A percentile compares a stretch with the other conserved stretches of the same genome.
These are phyloP conservation scores for Fusarium subglutinans DNA, from an alignment of 2,329 filamentous ascomycete species.

Conservation along the genomic window DNA sequence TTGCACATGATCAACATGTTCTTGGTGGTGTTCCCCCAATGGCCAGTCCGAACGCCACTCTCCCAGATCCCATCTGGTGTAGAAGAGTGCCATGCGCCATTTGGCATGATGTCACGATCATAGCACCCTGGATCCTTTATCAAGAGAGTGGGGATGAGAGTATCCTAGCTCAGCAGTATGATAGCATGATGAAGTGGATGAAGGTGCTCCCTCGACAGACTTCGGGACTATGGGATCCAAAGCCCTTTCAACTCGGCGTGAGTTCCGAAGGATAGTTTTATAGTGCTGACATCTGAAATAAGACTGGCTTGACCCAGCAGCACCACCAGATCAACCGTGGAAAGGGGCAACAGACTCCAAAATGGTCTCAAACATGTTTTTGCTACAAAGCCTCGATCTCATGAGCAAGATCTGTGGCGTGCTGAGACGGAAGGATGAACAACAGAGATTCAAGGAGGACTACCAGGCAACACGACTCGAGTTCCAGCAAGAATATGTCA, in stretches of 20 bases:
- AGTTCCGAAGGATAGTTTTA: background rate
- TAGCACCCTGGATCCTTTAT: slow-evolving; percentile 52
- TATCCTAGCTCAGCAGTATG: slow-evolving; percentile 50
- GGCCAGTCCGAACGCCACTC: slow-evolving; percentile 17
- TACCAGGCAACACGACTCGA: background rate
- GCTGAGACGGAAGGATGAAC: background rate
- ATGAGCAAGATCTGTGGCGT: slow-evolving; percentile 40
- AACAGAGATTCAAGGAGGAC: background rate
- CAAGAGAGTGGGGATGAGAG: slow-evolving; percentile 48
- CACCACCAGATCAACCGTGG: slow-evolving; percentile 48
- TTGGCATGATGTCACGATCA: slow-evolving; percentile 55
- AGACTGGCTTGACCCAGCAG: slow-evolving; percentile 59
- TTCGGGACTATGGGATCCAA: background rate
- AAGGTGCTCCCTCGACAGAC: background rate
- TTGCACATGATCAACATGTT: slow-evolving; percentile 12
- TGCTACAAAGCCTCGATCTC: slow-evolving; percentile 52
- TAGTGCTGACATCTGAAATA: slow-evolving; percentile 5
- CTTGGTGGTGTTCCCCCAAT: slow-evolving; percentile 17
- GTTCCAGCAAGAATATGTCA: slow-evolving; percentile 24
- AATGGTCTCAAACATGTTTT: slow-evolving; percentile 57
- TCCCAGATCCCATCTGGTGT: slow-evolving; percentile 4
- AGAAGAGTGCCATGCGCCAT: slow-evolving; percentile 42
- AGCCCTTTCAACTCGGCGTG: background rate
- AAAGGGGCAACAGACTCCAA: slow-evolving; percentile 50
- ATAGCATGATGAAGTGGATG: slow-evolving; percentile 52